Percentiles rank a stretch among this genome's conserved stretches.
These are phyloP conservation scores for Pigoraptor vietnamica DNA, from an alignment of 78 protist species.

Conservation along the genomic window DNA sequence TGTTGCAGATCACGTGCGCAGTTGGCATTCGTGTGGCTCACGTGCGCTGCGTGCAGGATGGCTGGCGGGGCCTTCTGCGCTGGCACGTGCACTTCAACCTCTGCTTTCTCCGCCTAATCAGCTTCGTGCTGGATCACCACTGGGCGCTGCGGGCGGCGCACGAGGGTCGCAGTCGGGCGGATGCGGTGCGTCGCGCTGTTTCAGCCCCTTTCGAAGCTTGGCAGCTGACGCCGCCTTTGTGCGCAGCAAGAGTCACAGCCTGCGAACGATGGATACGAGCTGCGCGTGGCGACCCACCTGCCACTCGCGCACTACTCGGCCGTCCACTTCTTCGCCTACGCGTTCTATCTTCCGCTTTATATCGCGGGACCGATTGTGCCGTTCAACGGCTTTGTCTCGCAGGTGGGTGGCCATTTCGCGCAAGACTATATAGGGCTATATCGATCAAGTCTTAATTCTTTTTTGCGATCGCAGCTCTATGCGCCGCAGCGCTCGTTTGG, in stretches of 20 bases:
- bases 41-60: background rate
- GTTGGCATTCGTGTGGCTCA: background rate
- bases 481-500: background rate
- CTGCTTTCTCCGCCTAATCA: background rate
- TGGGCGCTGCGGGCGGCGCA: background rate
- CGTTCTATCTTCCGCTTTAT: background rate
- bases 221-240: no score
- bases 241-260: no score
- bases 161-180: background rate
- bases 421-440: no score
- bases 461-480: background rate
- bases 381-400: background rate
- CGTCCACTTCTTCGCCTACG: background rate
- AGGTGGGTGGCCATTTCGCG: background rate
- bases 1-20: background rate
- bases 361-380: background rate
- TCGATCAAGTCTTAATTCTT: background rate
- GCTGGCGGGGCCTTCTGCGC: background rate
- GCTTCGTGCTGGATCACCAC: background rate
- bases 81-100: background rate
- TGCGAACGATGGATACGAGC: background rate
- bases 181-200: background rate
- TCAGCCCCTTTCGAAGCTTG: background rate
- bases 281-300: background rate
- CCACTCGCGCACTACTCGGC: background rate